Evolutionary conservation across 352 stramenopile genomes (phyloP).

Genomic region (Phytophthora chlamydospora): DNA sequence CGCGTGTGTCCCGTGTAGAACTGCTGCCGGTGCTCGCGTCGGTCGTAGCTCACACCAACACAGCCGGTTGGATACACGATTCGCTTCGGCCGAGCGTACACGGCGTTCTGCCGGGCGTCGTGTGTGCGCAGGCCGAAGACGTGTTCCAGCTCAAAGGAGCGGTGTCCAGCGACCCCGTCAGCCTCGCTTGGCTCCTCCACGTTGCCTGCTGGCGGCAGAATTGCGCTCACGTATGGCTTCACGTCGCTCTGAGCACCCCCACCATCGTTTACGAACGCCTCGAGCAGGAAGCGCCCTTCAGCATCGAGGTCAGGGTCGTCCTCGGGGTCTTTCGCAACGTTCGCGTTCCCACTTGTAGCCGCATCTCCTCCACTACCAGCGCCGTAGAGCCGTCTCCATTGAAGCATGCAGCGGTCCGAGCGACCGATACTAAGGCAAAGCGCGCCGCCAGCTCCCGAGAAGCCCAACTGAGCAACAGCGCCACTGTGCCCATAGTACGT

Average conservation of each 20-base stretch:
- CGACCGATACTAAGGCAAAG: constrained; percentile 67
- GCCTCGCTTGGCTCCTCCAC: constrained; percentile 40
- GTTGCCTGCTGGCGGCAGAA: constrained; percentile 56
- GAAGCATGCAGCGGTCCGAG: constrained; percentile 67
- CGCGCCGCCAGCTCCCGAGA: constrained; percentile 44
- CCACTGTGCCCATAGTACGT: constrained; percentile 65
- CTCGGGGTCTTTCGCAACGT: constrained; percentile 56
- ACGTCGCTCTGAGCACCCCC: constrained; percentile 43
- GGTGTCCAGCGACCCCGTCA: constrained; percentile 42
- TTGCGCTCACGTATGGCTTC: constrained; percentile 71
- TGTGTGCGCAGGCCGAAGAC: constrained; percentile 65
- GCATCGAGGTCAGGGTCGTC: constrained; percentile 56
- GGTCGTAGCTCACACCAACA: constrained; percentile 75
- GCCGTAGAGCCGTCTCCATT: constrained; percentile 64
- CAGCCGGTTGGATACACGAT: constrained; percentile 68
- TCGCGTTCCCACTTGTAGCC: constrained; percentile 17
- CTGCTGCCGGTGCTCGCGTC: constrained; percentile 64
- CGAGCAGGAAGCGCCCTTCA: constrained; percentile 61
- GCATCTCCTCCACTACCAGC: constrained; percentile 17
- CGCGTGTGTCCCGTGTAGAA: constrained; percentile 68
- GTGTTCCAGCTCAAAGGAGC: constrained; percentile 66
- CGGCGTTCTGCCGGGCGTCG: constrained; percentile 65
- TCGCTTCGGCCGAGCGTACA: constrained; percentile 71
- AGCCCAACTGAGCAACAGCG: constrained; percentile 50
- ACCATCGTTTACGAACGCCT: constrained; percentile 63